These are phyloP conservation scores for Alternaria sp. DNA, from an alignment of 2,329 filamentous ascomycete genomes.

Conservation along the genomic window DNA sequence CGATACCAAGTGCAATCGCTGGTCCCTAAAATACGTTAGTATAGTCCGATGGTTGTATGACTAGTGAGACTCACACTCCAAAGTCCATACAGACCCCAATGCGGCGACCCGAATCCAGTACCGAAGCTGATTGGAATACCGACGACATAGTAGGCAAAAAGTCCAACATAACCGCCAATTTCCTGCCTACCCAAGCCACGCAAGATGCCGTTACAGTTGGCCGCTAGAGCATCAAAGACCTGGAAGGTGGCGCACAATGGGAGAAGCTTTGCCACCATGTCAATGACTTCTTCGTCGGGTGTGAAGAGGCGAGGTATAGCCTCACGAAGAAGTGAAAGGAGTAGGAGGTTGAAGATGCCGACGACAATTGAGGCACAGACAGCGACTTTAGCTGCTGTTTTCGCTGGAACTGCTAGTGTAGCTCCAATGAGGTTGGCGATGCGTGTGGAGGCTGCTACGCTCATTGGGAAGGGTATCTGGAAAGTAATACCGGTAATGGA, in stretches of 20 bases:
- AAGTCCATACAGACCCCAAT: slow-evolving; percentile 79
- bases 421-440: slow-evolving; percentile 94
- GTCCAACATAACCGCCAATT: slow-evolving; percentile 86
- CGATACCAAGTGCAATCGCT: slow-evolving; percentile 70
- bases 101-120: slow-evolving; percentile 76
- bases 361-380: slow-evolving; percentile 72
- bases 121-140: slow-evolving; percentile 85
- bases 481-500: slow-evolving; percentile 83
- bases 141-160: slow-evolving; percentile 85
- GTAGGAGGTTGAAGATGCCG: slow-evolving; percentile 78
- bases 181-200: slow-evolving; percentile 88
- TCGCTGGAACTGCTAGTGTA: slow-evolving; percentile 79
- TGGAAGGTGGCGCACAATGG: slow-evolving; percentile 89
- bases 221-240: slow-evolving; percentile 82
- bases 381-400: slow-evolving; percentile 79
- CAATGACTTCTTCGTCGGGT: slow-evolving; percentile 69
- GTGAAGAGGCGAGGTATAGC: slow-evolving; percentile 81
- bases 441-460: slow-evolving; percentile 86
- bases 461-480: slow-evolving; percentile 91
- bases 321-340: slow-evolving; percentile 74
- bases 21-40: slow-evolving; percentile 49
- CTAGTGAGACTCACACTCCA: slow-evolving; percentile 63
- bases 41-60: background rate
- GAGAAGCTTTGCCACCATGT: slow-evolving; percentile 72
- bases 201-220: slow-evolving; percentile 83